Evolutionary conservation across 225 moss, liverwort and hornwort species (phyloP).

Genomic region (Straminergon stramineum): DNA sequence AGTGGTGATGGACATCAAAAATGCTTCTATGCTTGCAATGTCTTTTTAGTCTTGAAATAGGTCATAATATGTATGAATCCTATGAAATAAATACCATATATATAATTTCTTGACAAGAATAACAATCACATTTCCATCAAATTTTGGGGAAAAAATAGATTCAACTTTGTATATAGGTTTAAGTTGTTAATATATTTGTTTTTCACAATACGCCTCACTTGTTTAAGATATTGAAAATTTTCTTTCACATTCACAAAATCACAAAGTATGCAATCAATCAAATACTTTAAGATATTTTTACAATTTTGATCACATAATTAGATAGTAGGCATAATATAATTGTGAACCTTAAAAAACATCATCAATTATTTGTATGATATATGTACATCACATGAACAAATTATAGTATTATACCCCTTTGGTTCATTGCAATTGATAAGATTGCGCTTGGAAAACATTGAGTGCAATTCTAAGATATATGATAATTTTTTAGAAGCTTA

Average conservation of each 20-base stretch:
- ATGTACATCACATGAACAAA: background rate
- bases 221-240: background rate
- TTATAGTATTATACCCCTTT: background rate
- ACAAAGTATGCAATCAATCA: background rate
- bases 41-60: background rate
- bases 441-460: background rate
- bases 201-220: background rate
- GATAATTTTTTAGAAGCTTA: background rate
- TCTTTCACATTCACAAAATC: background rate
- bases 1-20: background rate
- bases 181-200: background rate
- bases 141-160: background rate
- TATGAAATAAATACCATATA: background rate
- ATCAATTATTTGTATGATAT: background rate
- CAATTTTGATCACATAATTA: background rate
- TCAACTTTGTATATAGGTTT: background rate
- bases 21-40: background rate
- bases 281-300: background rate
- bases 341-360: background rate
- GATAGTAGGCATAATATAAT: background rate
- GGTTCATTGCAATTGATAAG: background rate
- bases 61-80: background rate
- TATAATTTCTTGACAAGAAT: background rate
- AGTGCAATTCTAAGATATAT: background rate
- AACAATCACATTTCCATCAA: too few species aligned